A percentile compares a stretch with the other conserved stretches of the same genome.
Evolutionary conservation across 2,329 filamentous ascomycete genomes (phyloP).

Genomic region (Aspergillus nomiae): DNA sequence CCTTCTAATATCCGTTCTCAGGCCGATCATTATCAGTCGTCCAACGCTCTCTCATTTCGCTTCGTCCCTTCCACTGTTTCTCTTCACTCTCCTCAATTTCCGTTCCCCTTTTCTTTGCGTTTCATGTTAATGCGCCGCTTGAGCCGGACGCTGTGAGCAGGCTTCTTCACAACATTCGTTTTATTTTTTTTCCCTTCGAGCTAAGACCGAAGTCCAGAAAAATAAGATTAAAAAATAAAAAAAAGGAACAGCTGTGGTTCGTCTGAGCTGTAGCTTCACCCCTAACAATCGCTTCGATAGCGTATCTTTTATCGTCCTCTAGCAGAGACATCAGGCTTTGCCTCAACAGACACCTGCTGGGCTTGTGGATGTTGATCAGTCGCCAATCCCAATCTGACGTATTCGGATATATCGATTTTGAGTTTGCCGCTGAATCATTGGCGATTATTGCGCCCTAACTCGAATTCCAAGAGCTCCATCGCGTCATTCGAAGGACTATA

Average conservation of each 20-base stretch:
- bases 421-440: not conserved
- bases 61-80: constrained; percentile 15
- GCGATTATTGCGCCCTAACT: not conserved
- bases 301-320: constrained; percentile 24
- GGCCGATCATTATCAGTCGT: constrained; percentile 27
- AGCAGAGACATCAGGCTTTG: constrained; percentile 22
- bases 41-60: constrained; percentile 14
- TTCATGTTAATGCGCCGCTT: constrained; percentile 36
- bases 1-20: constrained; percentile 13
- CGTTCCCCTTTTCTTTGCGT: constrained; percentile 22
- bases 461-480: not conserved
- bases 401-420: not conserved
- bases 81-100: constrained; percentile 18
- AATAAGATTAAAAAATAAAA: constrained; percentile 4
- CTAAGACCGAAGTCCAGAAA: constrained; percentile 4
- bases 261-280: constrained; percentile 10
- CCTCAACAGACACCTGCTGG: constrained; percentile 34
- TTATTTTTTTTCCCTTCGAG: constrained; percentile 3
- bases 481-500: not conserved
- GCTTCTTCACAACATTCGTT: constrained; percentile 26
- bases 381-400: not conserved
- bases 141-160: constrained; percentile 41
- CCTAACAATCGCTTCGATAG: constrained; percentile 13
- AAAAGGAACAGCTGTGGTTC: constrained; percentile 16
- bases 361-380: constrained; percentile 26